Evolutionary conservation across 1,284 basidiomycete species (phyloP), one percentile per base, ranked within the genome.

Genomic region (Pyrrhoderma noxium): DNA sequence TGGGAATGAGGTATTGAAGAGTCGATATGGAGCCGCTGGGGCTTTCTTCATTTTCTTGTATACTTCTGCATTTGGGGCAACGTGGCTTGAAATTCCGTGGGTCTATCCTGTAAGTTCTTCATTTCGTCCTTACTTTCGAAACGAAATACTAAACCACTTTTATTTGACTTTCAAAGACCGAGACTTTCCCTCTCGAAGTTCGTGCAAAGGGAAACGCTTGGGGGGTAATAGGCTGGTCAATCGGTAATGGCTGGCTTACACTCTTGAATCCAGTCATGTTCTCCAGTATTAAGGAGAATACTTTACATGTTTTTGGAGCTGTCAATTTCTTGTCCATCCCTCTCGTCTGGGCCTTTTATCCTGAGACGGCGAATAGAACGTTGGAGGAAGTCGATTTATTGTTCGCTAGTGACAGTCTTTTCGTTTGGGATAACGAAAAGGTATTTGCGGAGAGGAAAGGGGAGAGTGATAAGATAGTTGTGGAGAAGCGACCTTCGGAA

Each of bases 141-240:
- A 2, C 7, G 40, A 13, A 14, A 18, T 31, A 7, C 38, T n/a
- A 8, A 21, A 39, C 14, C 14, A 16, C 21, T 64, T 67, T 65
- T n/a, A n/a, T n/a, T 65, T 65, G 67, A 46, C 66, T 47, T 18
- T 21, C 23, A 54, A 66, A 67, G 14, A 69, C 70, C 22, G 72
- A 74, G 68, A 79, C 77, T 51, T 83, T 81, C 72, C 80, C 80
- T 25, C 72, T 82, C 45, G 74, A 79, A 53, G 76, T 81, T 35
- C 74, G 81, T 58, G 74, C 80, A 2, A 73, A 73, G 61, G 73
- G 73, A 7, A 75, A 71, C 51, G 72, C 77, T 60, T 70, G 79
- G 73, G 73, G 79, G 63, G 69, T 75, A 18, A 63, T 74, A 37
- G 73, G 73, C 16, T 75, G 73, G 73, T 70, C 76, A 59, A 69